These are phyloP conservation scores for Termitomyces sp. DNA, from an alignment of 768 basidiomycete genomes.

Conservation along the genomic window DNA sequence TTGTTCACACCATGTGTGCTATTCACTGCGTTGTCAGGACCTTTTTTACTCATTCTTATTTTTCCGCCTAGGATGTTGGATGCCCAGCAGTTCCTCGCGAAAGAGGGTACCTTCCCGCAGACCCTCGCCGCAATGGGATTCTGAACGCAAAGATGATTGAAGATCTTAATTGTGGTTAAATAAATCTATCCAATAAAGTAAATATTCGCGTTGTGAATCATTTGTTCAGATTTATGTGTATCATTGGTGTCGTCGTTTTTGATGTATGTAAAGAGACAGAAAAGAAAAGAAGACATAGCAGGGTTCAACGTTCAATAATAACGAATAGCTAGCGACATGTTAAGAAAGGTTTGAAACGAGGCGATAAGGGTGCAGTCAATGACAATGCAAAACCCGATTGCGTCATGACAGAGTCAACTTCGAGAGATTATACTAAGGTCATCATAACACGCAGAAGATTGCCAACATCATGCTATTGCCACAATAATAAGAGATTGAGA, in stretches of 20 bases:
- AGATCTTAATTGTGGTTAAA: not conserved
- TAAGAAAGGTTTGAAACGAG: no score
- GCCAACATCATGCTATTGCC: no score
- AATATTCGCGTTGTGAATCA: not conserved
- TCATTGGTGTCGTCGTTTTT: not conserved
- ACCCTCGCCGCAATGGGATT: slow-evolving; percentile 31
- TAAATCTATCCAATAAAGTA: not conserved
- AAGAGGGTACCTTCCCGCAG: slow-evolving; percentile 27
- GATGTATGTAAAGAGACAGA: not conserved
- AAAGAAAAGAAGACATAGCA: not conserved
- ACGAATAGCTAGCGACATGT: not conserved
- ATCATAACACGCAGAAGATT: no score
- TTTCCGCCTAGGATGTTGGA: slow-evolving; percentile 28
- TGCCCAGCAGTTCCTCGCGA: slow-evolving; percentile 29
- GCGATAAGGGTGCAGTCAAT: no score
- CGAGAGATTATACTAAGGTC: no score
- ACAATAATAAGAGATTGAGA: no score
- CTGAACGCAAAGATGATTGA: slow-evolving; percentile 6
- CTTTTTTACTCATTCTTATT: not conserved
- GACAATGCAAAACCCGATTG: no score
- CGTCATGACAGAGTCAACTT: no score
- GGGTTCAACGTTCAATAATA: not conserved
- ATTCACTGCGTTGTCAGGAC: not conserved
- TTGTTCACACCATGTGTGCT: slow-evolving; percentile 29
- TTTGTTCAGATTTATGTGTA: not conserved